Percentiles rank a stretch among this genome's conserved stretches.
Conservation (phyloP, 805 yeast species). For the Metschnikowia gelsemii region DNA sequence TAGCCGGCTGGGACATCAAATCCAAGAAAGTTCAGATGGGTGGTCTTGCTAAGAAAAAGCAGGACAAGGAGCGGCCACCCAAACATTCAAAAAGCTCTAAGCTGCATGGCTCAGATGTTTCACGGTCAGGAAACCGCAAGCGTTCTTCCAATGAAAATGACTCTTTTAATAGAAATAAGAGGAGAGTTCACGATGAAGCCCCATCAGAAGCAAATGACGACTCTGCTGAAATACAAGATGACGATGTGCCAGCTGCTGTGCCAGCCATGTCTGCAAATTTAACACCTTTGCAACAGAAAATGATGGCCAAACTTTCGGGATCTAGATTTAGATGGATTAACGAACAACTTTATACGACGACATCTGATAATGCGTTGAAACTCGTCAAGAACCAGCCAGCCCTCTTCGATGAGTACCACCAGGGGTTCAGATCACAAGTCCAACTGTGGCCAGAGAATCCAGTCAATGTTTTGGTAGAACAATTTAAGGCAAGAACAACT, state of each 20-base stretch:
- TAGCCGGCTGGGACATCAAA: constrained; percentile 79
- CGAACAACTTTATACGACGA: constrained; percentile 89
- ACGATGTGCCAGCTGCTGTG: constrained; percentile 18
- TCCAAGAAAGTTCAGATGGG: constrained; percentile 50
- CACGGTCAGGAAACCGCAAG: constrained; percentile 8
- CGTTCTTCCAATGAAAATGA: constrained; percentile 10
- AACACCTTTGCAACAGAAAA: constrained; percentile 89
- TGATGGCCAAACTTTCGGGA: constrained; percentile 93
- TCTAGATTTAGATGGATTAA: constrained; percentile 98
- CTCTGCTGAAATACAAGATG: neutral
- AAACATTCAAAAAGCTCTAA: constrained; percentile 12
- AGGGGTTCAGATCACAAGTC: constrained; percentile 93
- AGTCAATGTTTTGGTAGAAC: constrained; percentile 81
- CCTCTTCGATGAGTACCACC: constrained; percentile 90
- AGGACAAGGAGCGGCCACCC: constrained; percentile 22
- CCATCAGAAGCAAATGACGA: neutral
- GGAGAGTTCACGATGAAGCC: neutral
- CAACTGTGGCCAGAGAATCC: constrained; percentile 99
- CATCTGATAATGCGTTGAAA: constrained; percentile 72
- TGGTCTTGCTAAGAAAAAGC: constrained; percentile 29
- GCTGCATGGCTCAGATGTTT: constrained; percentile 7
- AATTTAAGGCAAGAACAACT: constrained; percentile 56
- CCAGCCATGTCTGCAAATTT: constrained; percentile 42
- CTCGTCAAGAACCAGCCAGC: constrained; percentile 80
- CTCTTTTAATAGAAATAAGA: constrained; percentile 1